phyloP scores from a whole-genome alignment of 208 protist genomes.

The Trypanosoma melophagium region DNA sequence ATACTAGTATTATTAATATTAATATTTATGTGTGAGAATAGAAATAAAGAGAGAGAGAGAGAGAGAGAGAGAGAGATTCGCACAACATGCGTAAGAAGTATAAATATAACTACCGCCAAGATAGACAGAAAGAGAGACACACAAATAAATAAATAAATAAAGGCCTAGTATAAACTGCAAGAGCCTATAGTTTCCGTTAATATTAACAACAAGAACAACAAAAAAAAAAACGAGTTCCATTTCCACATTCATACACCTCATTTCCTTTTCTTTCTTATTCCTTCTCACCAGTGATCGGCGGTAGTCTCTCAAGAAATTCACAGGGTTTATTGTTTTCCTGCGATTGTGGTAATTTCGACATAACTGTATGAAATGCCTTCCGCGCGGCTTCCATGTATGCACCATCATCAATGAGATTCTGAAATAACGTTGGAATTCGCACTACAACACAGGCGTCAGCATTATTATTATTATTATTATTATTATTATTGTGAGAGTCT shows the following conservation, averaged over 20 bases:
- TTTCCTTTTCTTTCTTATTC: constrained; percentile 10
- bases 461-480: constrained; percentile 2
- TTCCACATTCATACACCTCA: not conserved
- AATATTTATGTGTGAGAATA: not conserved
- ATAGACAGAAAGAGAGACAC: constrained; percentile 1
- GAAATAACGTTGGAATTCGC: constrained; percentile 53
- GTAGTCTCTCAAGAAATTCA: constrained; percentile 36
- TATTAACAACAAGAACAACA: too few relatives aligned
- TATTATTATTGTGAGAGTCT: not conserved
- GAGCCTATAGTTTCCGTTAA: too few relatives aligned
- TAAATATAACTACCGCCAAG: not conserved
- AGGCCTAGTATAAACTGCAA: not conserved
- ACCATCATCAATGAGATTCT: constrained; percentile 56
- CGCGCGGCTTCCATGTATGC: constrained; percentile 47
- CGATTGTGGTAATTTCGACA: constrained; percentile 29
- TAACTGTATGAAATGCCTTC: constrained; percentile 42
- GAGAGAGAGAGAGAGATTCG: not conserved
- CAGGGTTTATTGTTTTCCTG: constrained; percentile 17
- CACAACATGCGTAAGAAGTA: not conserved
- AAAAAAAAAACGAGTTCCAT: too few relatives aligned
- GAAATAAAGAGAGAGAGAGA: not conserved
- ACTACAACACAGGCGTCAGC: constrained; percentile 21
- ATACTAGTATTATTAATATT: constrained; percentile 2
- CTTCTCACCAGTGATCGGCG: constrained; percentile 9
- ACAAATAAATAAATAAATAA: constrained; percentile 10